Evolutionary conservation across 176 grass and related monocot species (phyloP).

Genomic region (Lolium perenne): DNA sequence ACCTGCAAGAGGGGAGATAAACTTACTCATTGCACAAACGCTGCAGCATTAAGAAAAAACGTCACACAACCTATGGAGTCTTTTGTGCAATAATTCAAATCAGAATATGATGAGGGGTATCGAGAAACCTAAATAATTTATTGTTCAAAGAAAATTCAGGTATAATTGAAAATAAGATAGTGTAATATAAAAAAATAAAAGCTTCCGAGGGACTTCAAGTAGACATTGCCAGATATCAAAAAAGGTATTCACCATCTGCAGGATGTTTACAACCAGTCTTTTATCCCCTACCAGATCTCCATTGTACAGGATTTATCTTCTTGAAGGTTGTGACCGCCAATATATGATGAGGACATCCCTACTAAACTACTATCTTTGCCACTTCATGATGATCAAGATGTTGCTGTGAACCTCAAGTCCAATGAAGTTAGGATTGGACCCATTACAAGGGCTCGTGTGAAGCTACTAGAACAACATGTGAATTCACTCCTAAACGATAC

Average conservation of each 20-base stretch:
- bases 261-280: background rate
- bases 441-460: no score
- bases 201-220: background rate
- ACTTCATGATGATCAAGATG: no score
- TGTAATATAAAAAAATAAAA: background rate
- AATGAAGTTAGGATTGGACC: no score
- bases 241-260: background rate
- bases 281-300: background rate
- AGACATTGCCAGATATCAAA: background rate
- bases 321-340: background rate
- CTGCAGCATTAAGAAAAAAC: slow-evolving; percentile 22
- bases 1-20: slow-evolving; percentile 56
- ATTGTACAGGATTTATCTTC: background rate
- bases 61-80: background rate
- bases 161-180: slow-evolving; percentile 20
- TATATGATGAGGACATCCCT: no score
- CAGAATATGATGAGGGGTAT: background rate
- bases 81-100: slow-evolving; percentile 24
- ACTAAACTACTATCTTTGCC: no score
- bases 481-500: no score
- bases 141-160: background rate
- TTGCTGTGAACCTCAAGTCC: no score
- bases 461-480: no score
- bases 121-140: background rate
- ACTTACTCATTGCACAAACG: slow-evolving; percentile 3